A percentile compares a stretch with the other conserved stretches of the same genome.
Conservation (phyloP, 2,329 filamentous ascomycete genomes). For the Onygenales sp. region DNA sequence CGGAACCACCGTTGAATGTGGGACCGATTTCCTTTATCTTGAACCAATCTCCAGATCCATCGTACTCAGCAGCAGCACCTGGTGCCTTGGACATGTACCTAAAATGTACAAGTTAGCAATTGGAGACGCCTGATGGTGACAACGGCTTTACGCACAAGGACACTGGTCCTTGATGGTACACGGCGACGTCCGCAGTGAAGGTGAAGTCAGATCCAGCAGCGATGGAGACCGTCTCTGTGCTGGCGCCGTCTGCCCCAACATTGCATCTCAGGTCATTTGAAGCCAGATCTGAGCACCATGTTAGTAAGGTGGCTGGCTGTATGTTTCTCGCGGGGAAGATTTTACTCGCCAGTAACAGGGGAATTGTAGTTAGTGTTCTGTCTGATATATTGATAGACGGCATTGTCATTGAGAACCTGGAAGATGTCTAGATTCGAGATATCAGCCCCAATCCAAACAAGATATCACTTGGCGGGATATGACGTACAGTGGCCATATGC, state of each 20-base stretch:
- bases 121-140: background rate
- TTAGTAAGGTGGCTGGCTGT: background rate
- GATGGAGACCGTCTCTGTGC: slow-evolving; percentile 2
- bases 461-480: background rate
- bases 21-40: slow-evolving; percentile 8
- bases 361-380: slow-evolving; percentile 42
- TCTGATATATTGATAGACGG: slow-evolving; percentile 29
- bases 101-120: background rate
- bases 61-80: slow-evolving; percentile 13
- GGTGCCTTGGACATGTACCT: slow-evolving; percentile 13
- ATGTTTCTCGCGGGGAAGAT: background rate
- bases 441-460: background rate
- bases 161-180: slow-evolving; percentile 20
- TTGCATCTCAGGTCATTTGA: slow-evolving; percentile 7
- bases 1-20: slow-evolving; percentile 17
- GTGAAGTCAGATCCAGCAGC: slow-evolving; percentile 7
- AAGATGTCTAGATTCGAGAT: slow-evolving; percentile 17
- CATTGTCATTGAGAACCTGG: slow-evolving; percentile 19
- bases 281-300: background rate
- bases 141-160: slow-evolving; percentile 15
- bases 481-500: slow-evolving; percentile 3
- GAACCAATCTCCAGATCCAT: slow-evolving; percentile 14
- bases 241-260: slow-evolving; percentile 2
- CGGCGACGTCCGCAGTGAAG: slow-evolving; percentile 10
- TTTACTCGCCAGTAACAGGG: slow-evolving; percentile 31